A percentile compares a stretch with the other conserved stretches of the same genome.
phyloP scores from a whole-genome alignment of 2,329 filamentous ascomycete genomes.

The Massarina eburnea region DNA sequence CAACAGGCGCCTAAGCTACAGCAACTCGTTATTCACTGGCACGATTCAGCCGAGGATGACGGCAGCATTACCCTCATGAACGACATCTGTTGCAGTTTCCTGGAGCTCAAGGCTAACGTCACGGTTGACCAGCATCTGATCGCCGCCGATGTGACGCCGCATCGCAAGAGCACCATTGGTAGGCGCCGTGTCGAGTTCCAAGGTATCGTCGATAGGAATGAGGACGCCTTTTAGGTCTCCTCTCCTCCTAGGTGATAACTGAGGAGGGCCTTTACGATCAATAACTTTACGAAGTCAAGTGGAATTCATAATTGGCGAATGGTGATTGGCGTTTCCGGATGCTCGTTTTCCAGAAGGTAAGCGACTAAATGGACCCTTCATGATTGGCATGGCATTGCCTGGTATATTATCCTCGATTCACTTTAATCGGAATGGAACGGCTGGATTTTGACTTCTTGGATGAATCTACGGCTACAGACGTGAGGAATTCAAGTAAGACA shows the following conservation, averaged over 20 bases:
- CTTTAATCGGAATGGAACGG: too few relatives aligned
- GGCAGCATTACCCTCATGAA: slow-evolving; percentile 21
- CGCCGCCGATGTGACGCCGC: slow-evolving; percentile 23
- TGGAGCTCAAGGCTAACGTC: slow-evolving; percentile 19
- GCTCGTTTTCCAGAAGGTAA: slow-evolving; percentile 21
- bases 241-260: too few relatives aligned
- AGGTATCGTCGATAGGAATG: slow-evolving; percentile 18
- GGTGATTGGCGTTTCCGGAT: too few relatives aligned
- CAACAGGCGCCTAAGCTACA: slow-evolving; percentile 26
- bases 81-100: slow-evolving; percentile 27
- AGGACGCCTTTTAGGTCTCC: slow-evolving; percentile 4
- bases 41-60: slow-evolving; percentile 32
- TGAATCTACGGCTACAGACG: too few relatives aligned
- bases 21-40: slow-evolving; percentile 33
- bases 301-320: too few relatives aligned
- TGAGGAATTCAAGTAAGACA: too few relatives aligned
- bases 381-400: too few relatives aligned
- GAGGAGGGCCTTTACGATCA: too few relatives aligned
- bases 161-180: slow-evolving; percentile 25
- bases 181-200: slow-evolving; percentile 34
- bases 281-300: too few relatives aligned
- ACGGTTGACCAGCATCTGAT: slow-evolving; percentile 32
- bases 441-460: too few relatives aligned
- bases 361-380: too few relatives aligned
- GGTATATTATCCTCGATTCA: too few relatives aligned